Conservation (phyloP, 495 filamentous ascomycete species). For the Cercophora newfieldiana region DNA sequence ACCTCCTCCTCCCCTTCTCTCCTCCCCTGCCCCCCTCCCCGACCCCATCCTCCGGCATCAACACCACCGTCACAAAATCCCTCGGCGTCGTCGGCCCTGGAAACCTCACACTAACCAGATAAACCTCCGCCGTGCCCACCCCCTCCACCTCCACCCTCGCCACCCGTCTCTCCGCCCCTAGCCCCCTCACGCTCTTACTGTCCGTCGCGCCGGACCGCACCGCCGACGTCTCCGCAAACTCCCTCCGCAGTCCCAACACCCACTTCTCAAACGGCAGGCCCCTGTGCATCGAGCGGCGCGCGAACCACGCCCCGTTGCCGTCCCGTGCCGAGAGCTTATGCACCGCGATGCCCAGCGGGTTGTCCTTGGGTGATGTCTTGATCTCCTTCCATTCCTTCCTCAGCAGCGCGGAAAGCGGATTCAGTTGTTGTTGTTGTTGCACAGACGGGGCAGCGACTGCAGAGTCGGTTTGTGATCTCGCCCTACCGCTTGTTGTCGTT, state of each 20-base stretch:
- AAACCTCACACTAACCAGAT: conserved; percentile 84
- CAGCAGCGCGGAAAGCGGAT: conserved; percentile 37
- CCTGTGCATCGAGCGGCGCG: conserved; percentile 73
- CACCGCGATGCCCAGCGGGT: conserved; percentile 71
- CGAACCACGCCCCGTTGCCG: conserved; percentile 87
- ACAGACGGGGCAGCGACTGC: conserved; percentile 19
- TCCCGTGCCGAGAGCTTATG: conserved; percentile 81
- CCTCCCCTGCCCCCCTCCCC: neutral
- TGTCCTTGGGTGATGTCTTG: conserved; percentile 65
- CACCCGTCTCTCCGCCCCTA: conserved; percentile 75
- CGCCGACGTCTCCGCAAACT: conserved; percentile 65
- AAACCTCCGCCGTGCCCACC: conserved; percentile 66
- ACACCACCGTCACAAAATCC: conserved; percentile 79
- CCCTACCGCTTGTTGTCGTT: conserved; percentile 7
- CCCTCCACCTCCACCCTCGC: conserved; percentile 57
- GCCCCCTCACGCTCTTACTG: conserved; percentile 72
- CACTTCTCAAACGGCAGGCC: conserved; percentile 67
- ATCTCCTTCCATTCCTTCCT: conserved; percentile 86
- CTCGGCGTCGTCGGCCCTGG: conserved; percentile 83
- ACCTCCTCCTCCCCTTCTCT: conserved; percentile 51
- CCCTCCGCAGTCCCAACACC: conserved; percentile 56
- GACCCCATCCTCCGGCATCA: conserved; percentile 66
- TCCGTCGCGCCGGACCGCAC: conserved; percentile 47
- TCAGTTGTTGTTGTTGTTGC: neutral
- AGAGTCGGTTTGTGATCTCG: conserved; percentile 37